Conservation (phyloP, 140 eudicot genomes). For the Cichorium intybus region DNA sequence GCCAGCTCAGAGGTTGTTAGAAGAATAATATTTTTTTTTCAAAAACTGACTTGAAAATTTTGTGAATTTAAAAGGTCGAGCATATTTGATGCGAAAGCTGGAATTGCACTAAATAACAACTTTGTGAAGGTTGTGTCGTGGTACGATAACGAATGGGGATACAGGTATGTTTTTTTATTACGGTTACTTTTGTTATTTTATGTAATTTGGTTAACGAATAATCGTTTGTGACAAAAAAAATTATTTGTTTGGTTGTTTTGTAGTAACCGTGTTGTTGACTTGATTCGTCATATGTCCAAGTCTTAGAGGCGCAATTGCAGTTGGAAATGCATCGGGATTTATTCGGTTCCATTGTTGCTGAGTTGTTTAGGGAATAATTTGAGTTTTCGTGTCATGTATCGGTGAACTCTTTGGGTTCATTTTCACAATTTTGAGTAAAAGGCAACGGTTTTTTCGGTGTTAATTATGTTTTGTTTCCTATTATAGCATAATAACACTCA, state of each 20-base stretch:
- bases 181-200: not conserved
- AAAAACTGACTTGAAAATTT: not conserved
- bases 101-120: constrained; percentile 72
- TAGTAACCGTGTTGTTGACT: constrained; percentile 85
- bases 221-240: not conserved
- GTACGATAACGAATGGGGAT: constrained; percentile 97
- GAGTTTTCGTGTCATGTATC: constrained; percentile 11
- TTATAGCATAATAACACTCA: not conserved
- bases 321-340: constrained; percentile 2
- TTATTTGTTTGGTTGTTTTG: constrained; percentile 14
- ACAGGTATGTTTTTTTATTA: constrained; percentile 44
- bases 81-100: constrained; percentile 87
- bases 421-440: constrained; percentile 37
- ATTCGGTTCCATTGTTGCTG: constrained; percentile 13
- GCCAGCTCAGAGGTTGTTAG: no score
- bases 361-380: constrained; percentile 25
- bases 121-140: constrained; percentile 90
- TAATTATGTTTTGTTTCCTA: not conserved
- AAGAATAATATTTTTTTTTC: not conserved
- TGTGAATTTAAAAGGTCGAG: constrained; percentile 55
- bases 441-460: constrained; percentile 6
- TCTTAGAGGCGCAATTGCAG: constrained; percentile 4
- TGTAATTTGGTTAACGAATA: not conserved
- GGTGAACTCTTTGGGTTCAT: not conserved
- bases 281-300: constrained; percentile 81